Base-by-base conservation (phyloP, 2,329 filamentous ascomycete genomes). In the Nectriaceae sp. region DNA sequence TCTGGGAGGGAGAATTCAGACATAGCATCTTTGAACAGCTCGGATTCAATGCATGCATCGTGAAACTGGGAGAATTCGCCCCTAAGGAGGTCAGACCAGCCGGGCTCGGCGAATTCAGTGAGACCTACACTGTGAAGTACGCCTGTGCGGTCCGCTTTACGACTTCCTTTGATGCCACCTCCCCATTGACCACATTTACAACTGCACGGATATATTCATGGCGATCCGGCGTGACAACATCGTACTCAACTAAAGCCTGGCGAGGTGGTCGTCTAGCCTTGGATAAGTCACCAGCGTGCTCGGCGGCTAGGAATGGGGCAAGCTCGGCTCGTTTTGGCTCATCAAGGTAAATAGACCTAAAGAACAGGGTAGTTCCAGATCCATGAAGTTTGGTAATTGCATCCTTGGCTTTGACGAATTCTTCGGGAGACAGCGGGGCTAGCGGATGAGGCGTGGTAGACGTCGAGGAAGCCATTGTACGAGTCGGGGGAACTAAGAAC, bases 301-400 rank as follows among this genome's bases (percentile, higher is more conserved):
- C 84, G 3, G 80, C 81, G 41, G 83, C 79, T 19, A 87, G 71
- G 58, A 84, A 88, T 2, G 75, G 75, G 5, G 84, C 62, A 6
- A 85, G 73, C 31, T 81, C 74, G 31, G 70, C 70, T 67, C 86
- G 88, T 21, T 75, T 70, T 2, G 84, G 84, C 55, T 88, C 84
- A 36, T 84, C 72, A 5, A 87, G 71, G 40, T 79, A 85, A 31
- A 89, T 80, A 42, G 78, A 75, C 60, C 88, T 87, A 73, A 72
- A 74, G 52, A 63, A 68, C 20, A 73, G 51, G 11, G 58, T 43
- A 3, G 50, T 49, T 4, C 54, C 50, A 15, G 57, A 2, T 15
- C 49, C 54, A 16, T 67, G 55, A 8, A 55, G 48, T 29, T 70
- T 68, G 31, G 79, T 57, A 26, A 79, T 63, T 53, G 64, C 50